phyloP scores from a whole-genome alignment of 2,329 filamentous ascomycete genomes.

The Alternaria atra region DNA sequence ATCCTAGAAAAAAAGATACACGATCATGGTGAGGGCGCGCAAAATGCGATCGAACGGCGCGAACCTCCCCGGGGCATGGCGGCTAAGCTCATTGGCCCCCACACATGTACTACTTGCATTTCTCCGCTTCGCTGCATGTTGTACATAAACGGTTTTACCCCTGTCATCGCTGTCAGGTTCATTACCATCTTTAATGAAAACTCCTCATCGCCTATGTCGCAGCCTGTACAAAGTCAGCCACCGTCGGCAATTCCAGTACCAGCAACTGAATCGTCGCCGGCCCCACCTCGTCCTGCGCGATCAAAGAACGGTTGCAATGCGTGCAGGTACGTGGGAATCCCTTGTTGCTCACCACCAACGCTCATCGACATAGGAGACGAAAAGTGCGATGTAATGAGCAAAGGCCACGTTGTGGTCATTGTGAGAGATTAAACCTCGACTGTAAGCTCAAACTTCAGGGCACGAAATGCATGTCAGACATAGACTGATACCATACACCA shows the following conservation, averaged over 20 bases:
- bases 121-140: background rate
- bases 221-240: constrained; percentile 22
- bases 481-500: background rate
- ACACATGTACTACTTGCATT: background rate
- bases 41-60: background rate
- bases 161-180: background rate
- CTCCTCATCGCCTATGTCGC: constrained; percentile 28
- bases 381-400: constrained; percentile 66
- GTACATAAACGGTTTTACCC: constrained; percentile 2
- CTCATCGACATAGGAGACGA: constrained; percentile 52
- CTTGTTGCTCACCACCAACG: background rate
- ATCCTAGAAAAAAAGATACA: no score
- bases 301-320: constrained; percentile 46
- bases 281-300: constrained; percentile 37
- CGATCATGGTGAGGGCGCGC: background rate
- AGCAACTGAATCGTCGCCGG: constrained; percentile 14
- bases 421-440: constrained; percentile 62
- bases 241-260: constrained; percentile 25
- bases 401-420: constrained; percentile 63
- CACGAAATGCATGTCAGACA: background rate
- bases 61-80: background rate
- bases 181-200: background rate
- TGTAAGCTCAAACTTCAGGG: constrained; percentile 40
- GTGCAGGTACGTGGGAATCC: constrained; percentile 29
- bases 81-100: constrained; percentile 15